These are phyloP conservation scores for Irpex sp. DNA, from an alignment of 1,284 basidiomycete genomes.

Conservation along the genomic window DNA sequence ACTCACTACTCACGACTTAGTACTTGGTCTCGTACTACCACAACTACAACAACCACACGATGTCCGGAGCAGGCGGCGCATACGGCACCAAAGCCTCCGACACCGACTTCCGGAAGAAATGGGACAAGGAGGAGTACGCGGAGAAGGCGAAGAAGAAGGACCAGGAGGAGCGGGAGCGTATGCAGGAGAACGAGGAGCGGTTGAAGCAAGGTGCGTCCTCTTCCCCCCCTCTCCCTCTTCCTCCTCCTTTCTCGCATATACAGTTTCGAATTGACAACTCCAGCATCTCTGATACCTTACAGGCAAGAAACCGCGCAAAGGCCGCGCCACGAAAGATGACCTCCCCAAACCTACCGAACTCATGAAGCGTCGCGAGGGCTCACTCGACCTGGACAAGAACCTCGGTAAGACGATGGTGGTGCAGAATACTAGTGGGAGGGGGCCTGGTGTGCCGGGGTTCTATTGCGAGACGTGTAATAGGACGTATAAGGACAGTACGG, in stretches of 20 bases:
- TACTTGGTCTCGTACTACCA: no score
- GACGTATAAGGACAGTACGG: constrained; percentile 91
- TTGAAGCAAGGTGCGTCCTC: constrained; percentile 67
- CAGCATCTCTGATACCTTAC: background rate
- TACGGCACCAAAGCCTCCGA: constrained; percentile 62
- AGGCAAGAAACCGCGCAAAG: constrained; percentile 81
- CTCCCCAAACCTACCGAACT: constrained; percentile 88
- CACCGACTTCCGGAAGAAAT: constrained; percentile 79
- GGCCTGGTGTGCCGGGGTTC: constrained; percentile 88
- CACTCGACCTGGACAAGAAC: constrained; percentile 89
- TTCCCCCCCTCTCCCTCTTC: background rate
- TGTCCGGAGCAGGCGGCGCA: constrained; percentile 61
- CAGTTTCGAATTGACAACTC: background rate
- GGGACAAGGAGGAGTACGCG: constrained; percentile 84
- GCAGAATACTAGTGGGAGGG: constrained; percentile 72
- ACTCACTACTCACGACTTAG: no score
- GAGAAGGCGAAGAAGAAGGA: constrained; percentile 75
- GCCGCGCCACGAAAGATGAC: constrained; percentile 45
- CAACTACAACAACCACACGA: constrained; percentile 21
- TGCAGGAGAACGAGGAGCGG: constrained; percentile 83
- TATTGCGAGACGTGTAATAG: constrained; percentile 87
- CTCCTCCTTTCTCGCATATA: background rate
- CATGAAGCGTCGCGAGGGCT: constrained; percentile 79
- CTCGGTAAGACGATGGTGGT: constrained; percentile 91
- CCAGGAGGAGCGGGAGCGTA: constrained; percentile 71